Evolutionary conservation across 2,329 filamentous ascomycete genomes (phyloP), one percentile per base, ranked within the genome.

Genomic region (Cytospora schulzeri): DNA sequence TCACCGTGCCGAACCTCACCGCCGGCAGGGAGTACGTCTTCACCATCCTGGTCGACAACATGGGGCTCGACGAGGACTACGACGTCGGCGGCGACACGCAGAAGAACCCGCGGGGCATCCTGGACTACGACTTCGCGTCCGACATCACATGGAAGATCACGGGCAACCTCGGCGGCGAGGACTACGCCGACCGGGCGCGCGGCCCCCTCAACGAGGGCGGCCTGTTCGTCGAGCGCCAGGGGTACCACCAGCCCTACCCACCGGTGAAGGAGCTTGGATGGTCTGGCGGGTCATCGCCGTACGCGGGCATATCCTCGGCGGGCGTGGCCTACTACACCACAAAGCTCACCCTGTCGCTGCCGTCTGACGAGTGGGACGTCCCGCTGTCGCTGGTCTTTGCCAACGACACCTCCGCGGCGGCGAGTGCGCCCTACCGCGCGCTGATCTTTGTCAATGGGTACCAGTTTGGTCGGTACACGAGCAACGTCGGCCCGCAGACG

Each of bases 371-470:
- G 0, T 88, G 84, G 73, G 85, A 88, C 67, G 79, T 87, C 22
- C 85, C 85, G 0, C 72, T 88, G 7, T 78, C 78, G 1, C 83
- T 88, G 68, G 77, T 77, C 0, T 87, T 88, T 70, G 78, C 78
- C 24, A 79, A 79, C 64, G 76, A 75, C 2, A 77, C 77, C 0
- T 28, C 62, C 0, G 70, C 64, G 12, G 53, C 63, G 14, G 48
- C 63, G 1, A 31, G 12, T 0, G 57, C 64, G 0, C 68, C 68
- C 3, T 88, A 87, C 69, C 79, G 88, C 35, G 83, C 78, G 2
- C 85, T 89, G 75, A 73, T 91, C 7, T 91, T 83, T 69, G 83
- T 91, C 57, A 91, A 91, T 70, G 89, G 89, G 2, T 91, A 86
- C 75, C 88, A 91, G 75, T 91, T 85, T 66, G 77, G 78, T 58